phyloP scores from a whole-genome alignment of 169 alveolate species.

The Plasmodium reichenowi region DNA sequence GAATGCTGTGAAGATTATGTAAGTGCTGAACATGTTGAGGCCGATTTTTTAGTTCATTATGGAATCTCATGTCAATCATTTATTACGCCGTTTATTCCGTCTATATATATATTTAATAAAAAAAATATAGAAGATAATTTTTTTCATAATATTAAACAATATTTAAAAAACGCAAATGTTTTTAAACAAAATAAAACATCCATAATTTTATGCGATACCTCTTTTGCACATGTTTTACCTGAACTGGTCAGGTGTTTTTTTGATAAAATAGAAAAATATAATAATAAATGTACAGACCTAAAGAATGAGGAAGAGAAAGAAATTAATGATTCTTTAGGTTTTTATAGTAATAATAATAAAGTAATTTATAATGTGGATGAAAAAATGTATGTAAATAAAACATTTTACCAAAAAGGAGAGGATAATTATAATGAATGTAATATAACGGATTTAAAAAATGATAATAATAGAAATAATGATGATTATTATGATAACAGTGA shows the following conservation, averaged over 20 bases:
- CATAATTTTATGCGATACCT: constrained; percentile 27
- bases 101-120: constrained; percentile 50
- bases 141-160: constrained; percentile 5
- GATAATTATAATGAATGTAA: not conserved
- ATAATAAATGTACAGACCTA: not conserved
- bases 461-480: not conserved
- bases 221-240: constrained; percentile 8
- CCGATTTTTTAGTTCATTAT: constrained; percentile 66
- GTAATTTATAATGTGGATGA: constrained; percentile 3
- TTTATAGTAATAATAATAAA: not conserved
- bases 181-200: constrained; percentile 15
- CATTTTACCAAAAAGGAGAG: not conserved
- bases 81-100: constrained; percentile 35
- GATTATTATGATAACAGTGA: not conserved
- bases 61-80: constrained; percentile 65
- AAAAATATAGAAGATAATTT: constrained; percentile 10
- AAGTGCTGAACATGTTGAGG: constrained; percentile 68
- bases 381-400: not conserved
- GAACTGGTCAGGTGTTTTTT: constrained; percentile 17
- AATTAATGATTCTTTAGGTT: not conserved
- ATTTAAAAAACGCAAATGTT: constrained; percentile 3
- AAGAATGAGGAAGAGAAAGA: too few relatives aligned
- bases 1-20: constrained; percentile 76
- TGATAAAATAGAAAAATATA: not conserved
- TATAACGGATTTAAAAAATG: not conserved